Evolutionary conservation across 2,329 filamentous ascomycete genomes (phyloP), one percentile per base, ranked within the genome.

Genomic region (Phyllosticta citrichinensis): DNA sequence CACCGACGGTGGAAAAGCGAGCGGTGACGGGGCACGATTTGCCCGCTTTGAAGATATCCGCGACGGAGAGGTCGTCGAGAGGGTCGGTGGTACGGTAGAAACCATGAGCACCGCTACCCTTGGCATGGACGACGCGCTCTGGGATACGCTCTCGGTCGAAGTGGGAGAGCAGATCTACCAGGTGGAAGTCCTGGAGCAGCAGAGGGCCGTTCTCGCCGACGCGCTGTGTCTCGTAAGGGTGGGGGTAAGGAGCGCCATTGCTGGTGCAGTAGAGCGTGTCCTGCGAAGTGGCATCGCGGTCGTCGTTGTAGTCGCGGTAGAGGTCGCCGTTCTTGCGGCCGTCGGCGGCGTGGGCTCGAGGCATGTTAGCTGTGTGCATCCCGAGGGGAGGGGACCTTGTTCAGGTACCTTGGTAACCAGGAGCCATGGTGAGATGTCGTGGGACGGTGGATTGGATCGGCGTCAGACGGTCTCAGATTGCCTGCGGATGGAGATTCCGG

Each of bases 1-100:
- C 87, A 69, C 87, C 87, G 4, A 91, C 87, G 1, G 88, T 91
- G 0, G 87, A 90, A 74, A 91, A 90, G 3, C 88, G 84, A 52
- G 82, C 80, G 1, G 86, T 80, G 64, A 86, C 73, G 17, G 86
- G 83, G 55, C 86, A 89, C 71, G 83, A 83, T 77, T 89, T 89
- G 66, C 87, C 88, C 58, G 83, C 78, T 61, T 81, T 76, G 67
- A 80, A 80, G 55, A 80, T 69, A 61, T 79, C 77, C 50, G 77
- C 77, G 57, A 75, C 58, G 58, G 69, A 77, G 4, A 80, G 67
- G 63, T 80, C 78, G 27, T 79, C 76, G 33, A 79, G 64, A 1
- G 75, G 68, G 52, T 79, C 72, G 47, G 78, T 80, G 11, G 75
- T 77, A 64, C 73, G 72, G 70, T 77, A 80, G 67, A 71, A 75